These are phyloP conservation scores for Clarireedia paspali DNA, from an alignment of 2,329 filamentous ascomycete species.

Conservation along the genomic window DNA sequence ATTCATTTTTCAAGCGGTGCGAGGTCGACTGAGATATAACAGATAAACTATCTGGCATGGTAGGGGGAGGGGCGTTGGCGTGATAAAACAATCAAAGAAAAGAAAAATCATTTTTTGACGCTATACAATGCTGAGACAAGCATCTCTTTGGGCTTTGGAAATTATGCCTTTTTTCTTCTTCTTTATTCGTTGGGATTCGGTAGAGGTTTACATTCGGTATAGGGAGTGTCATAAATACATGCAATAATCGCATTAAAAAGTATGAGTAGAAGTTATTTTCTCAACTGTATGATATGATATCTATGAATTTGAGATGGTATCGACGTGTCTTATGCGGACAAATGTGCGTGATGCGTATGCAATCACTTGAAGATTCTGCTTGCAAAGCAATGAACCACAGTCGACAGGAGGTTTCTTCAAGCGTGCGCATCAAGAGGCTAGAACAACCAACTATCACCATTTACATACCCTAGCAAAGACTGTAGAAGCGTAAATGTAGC, in stretches of 20 bases:
- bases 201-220: constrained; percentile 1
- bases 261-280: too few relatives aligned
- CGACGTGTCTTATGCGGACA: too few relatives aligned
- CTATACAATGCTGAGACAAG: constrained; percentile 4
- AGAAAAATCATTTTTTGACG: not conserved
- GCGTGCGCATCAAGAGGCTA: too few relatives aligned
- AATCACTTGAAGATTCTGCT: too few relatives aligned
- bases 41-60: constrained; percentile 17
- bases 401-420: too few relatives aligned
- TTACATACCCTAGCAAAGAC: too few relatives aligned
- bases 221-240: not conserved
- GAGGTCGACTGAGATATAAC: constrained; percentile 1
- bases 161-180: not conserved
- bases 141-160: constrained; percentile 5
- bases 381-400: too few relatives aligned
- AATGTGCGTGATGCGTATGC: too few relatives aligned
- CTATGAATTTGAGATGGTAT: too few relatives aligned
- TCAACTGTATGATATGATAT: too few relatives aligned
- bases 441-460: too few relatives aligned
- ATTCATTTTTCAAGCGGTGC: not conserved
- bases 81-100: not conserved
- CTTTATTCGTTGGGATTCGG: not conserved
- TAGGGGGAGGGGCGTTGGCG: constrained; percentile 13
- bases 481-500: too few relatives aligned
- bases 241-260: constrained; percentile 1